These are phyloP conservation scores for Trichoderma virens DNA, from an alignment of 495 filamentous ascomycete species.

Conservation along the genomic window DNA sequence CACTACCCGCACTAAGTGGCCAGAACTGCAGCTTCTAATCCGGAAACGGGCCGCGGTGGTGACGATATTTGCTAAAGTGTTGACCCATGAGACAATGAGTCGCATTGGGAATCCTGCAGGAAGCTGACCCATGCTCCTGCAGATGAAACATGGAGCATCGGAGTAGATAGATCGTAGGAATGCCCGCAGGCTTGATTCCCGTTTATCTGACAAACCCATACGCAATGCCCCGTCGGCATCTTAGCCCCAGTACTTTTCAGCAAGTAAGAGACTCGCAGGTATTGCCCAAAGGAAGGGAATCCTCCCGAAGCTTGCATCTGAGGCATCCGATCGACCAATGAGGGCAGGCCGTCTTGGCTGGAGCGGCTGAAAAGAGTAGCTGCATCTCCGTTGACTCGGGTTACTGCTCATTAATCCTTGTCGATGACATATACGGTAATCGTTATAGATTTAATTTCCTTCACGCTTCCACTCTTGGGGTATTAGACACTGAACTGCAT, in stretches of 20 bases:
- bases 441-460: too few species aligned
- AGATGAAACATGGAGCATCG: not conserved
- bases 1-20: not conserved
- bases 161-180: not conserved
- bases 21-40: not conserved
- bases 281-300: not conserved
- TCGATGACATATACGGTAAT: not conserved
- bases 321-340: not conserved
- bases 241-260: not conserved
- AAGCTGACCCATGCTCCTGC: not conserved
- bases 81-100: not conserved
- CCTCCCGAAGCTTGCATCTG: not conserved
- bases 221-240: not conserved
- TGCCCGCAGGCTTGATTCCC: not conserved
- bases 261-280: constrained; percentile 1
- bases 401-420: not conserved
- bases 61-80: not conserved
- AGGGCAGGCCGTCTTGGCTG: not conserved
- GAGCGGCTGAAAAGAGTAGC: not conserved
- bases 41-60: not conserved
- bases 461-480: not conserved
- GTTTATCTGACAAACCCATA: not conserved
- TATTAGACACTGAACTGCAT: not conserved
- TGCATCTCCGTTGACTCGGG: not conserved
- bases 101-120: not conserved